Evolutionary conservation across 768 basidiomycete genomes (phyloP).

Genomic region (Megacollybia marginata): DNA sequence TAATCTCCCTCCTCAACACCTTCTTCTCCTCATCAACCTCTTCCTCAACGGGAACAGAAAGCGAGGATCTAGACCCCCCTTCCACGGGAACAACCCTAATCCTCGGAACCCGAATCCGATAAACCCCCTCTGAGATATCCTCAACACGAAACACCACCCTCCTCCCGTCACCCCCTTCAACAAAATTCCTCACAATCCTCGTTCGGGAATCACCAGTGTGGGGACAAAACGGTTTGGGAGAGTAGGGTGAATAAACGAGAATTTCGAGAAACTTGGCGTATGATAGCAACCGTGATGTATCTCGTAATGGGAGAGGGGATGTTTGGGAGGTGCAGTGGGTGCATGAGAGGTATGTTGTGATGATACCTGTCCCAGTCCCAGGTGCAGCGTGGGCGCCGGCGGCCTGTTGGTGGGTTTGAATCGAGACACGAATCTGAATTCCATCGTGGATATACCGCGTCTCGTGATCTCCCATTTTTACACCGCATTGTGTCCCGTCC

Average conservation of each 20-base stretch:
- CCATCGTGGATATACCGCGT: slow-evolving; percentile 27
- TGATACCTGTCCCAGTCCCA: slow-evolving; percentile 9
- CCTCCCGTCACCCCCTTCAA: no score
- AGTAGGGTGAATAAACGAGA: slow-evolving; percentile 34
- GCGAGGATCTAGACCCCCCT: no score
- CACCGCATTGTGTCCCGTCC: no score
- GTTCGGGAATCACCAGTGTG: no score
- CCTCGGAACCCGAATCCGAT: no score
- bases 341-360: slow-evolving; percentile 41
- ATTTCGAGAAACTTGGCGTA: slow-evolving; percentile 55
- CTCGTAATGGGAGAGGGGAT: slow-evolving; percentile 32
- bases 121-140: no score
- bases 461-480: slow-evolving; percentile 23
- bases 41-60: no score
- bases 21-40: slow-evolving; percentile 30
- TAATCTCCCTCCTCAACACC: slow-evolving; percentile 51
- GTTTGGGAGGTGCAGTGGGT: slow-evolving; percentile 30
- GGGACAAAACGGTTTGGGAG: slow-evolving; percentile 12
- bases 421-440: slow-evolving; percentile 18
- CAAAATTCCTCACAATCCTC: no score
- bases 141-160: no score
- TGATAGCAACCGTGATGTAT: slow-evolving; percentile 24
- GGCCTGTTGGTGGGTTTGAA: slow-evolving; percentile 2
- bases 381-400: background rate
- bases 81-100: no score